Percentiles rank a stretch among this genome's conserved stretches.
These are phyloP conservation scores for Ilyonectria destructans DNA, from an alignment of 2,329 filamentous ascomycete species.

Conservation along the genomic window DNA sequence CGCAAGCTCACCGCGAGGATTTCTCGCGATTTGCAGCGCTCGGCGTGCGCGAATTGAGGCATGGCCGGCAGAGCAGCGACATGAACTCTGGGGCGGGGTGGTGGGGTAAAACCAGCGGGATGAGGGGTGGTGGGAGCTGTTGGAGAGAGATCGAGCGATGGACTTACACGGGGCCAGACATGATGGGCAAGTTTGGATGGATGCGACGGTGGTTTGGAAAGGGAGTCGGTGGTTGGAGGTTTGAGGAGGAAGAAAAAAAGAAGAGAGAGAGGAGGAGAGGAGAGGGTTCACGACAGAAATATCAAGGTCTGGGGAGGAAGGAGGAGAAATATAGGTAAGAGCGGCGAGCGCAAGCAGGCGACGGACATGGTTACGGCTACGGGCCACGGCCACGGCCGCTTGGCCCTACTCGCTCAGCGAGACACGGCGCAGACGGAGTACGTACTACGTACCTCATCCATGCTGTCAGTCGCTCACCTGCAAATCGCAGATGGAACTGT, in stretches of 20 bases:
- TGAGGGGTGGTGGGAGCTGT: conserved; percentile 42
- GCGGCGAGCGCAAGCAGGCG: conserved; percentile 19
- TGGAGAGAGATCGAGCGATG: conserved; percentile 25
- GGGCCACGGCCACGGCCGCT: not conserved
- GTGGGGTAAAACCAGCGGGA: conserved; percentile 55
- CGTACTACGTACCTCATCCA: conserved; percentile 4
- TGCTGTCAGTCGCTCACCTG: conserved; percentile 35
- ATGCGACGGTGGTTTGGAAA: conserved; percentile 30
- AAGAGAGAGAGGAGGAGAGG: conserved; percentile 37
- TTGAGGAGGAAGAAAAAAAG: conserved; percentile 39
- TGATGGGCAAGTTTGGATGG: conserved; percentile 59
- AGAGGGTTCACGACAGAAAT: conserved; percentile 48
- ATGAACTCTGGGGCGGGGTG: conserved; percentile 55
- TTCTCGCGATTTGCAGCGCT: conserved; percentile 44
- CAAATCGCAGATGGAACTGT: conserved; percentile 31
- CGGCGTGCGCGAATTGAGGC: conserved; percentile 56
- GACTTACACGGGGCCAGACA: conserved; percentile 81
- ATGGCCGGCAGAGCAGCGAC: conserved; percentile 39
- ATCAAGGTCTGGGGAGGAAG: conserved; percentile 30
- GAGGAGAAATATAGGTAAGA: conserved; percentile 25
- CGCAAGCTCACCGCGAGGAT: conserved; percentile 35
- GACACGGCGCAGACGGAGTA: not conserved
- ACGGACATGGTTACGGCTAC: conserved; percentile 25
- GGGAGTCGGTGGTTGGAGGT: conserved; percentile 36
- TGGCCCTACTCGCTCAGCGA: not conserved